A percentile compares a stretch with the other conserved stretches of the same genome.
phyloP scores from a whole-genome alignment of 805 yeast species.

The Kluyveromyces nonfermentans region DNA sequence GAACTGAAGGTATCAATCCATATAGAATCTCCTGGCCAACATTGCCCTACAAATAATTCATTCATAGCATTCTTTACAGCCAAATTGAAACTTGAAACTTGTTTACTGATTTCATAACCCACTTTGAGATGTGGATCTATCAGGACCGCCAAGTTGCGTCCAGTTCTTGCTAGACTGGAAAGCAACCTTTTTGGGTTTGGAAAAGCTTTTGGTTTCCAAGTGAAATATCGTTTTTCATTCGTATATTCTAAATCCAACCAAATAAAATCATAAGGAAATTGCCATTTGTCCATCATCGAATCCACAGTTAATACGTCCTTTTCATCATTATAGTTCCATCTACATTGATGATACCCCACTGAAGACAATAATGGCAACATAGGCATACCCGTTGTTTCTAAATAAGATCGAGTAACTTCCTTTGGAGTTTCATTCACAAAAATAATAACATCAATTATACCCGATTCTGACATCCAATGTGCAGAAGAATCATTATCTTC shows the following conservation, averaged over 20 bases:
- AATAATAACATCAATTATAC: slow-evolving; percentile 66
- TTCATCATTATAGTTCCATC: slow-evolving; percentile 94
- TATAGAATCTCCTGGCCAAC: slow-evolving; percentile 96
- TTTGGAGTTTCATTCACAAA: slow-evolving; percentile 46
- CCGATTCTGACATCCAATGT: slow-evolving; percentile 94
- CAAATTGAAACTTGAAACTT: slow-evolving; percentile 33
- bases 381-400: slow-evolving; percentile 62
- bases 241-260: slow-evolving; percentile 96
- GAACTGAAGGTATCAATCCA: slow-evolving; percentile 88
- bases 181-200: slow-evolving; percentile 70
- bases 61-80: slow-evolving; percentile 42
- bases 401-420: slow-evolving; percentile 51
- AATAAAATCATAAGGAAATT: slow-evolving; percentile 80
- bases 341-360: slow-evolving; percentile 88
- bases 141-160: slow-evolving; percentile 73
- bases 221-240: slow-evolving; percentile 76
- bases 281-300: slow-evolving; percentile 56
- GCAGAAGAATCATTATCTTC: slow-evolving; percentile 29
- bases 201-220: slow-evolving; percentile 73
- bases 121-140: slow-evolving; percentile 87
- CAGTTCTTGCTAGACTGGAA: slow-evolving; percentile 52
- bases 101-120: slow-evolving; percentile 56
- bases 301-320: slow-evolving; percentile 71
- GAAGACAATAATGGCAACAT: slow-evolving; percentile 69
- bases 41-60: slow-evolving; percentile 64